These are phyloP conservation scores for Powellomyces hirtus DNA, from an alignment of 192 early-diverging fungal species.

Conservation along the genomic window DNA sequence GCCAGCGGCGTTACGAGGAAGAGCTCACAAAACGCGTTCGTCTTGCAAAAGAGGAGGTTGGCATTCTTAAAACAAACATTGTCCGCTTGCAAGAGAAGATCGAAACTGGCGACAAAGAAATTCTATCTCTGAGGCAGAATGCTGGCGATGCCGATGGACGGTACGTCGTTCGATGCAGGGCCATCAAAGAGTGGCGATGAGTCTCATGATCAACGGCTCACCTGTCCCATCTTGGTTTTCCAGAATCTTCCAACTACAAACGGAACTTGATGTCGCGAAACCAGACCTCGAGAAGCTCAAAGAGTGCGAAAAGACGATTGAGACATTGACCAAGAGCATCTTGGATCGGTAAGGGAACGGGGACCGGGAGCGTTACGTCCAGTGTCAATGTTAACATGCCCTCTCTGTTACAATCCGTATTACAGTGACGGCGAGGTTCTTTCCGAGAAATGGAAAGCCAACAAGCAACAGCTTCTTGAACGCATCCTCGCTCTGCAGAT, in stretches of 20 bases:
- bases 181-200: neutral
- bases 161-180: no score
- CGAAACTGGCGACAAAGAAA: neutral
- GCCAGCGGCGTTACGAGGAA: conserved; percentile 22
- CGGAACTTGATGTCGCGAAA: conserved; percentile 7
- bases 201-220: neutral
- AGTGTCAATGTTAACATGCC: no score
- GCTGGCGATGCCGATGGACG: conserved; percentile 1
- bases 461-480: conserved; percentile 6
- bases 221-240: no score
- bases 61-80: neutral
- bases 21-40: conserved; percentile 13
- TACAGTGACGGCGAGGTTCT: neutral
- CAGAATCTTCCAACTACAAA: conserved; percentile 12
- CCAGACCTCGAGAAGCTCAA: conserved; percentile 12
- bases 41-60: conserved; percentile 15
- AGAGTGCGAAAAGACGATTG: conserved; percentile 16
- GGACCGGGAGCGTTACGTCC: no score
- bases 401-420: neutral
- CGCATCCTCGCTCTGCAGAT: conserved; percentile 2
- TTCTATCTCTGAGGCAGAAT: neutral
- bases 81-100: neutral
- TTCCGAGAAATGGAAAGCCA: neutral
- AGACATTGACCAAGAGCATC: neutral
- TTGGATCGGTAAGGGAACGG: neutral